Evolutionary conservation across 768 basidiomycete genomes (phyloP).

Genomic region (Myochromella boudieri): DNA sequence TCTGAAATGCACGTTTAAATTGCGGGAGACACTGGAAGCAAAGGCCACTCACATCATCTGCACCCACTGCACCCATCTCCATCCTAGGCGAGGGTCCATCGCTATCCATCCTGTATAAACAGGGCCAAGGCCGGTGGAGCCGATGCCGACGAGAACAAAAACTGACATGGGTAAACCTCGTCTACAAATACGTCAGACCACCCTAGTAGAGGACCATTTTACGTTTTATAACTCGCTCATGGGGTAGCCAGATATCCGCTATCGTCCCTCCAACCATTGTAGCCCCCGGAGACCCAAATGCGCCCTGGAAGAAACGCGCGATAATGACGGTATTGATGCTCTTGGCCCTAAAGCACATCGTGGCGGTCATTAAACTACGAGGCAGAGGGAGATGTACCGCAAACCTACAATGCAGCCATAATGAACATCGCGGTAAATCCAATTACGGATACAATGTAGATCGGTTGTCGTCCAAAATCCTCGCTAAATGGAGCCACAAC

Average conservation of each 20-base stretch:
- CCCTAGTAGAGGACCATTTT: neutral
- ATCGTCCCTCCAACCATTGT: constrained; percentile 78
- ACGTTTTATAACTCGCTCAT: constrained; percentile 46
- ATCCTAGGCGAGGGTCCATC: constrained; percentile 52
- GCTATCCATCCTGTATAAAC: constrained; percentile 68
- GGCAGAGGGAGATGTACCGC: neutral
- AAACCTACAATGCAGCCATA: constrained; percentile 41
- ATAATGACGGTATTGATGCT: constrained; percentile 66
- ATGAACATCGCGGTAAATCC: constrained; percentile 54
- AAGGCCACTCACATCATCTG: constrained; percentile 55
- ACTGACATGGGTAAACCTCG: constrained; percentile 79
- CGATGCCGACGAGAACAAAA: constrained; percentile 62
- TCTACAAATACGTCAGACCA: constrained; percentile 31
- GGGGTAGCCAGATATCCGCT: constrained; percentile 65
- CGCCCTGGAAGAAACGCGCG: constrained; percentile 62
- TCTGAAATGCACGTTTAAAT: constrained; percentile 36
- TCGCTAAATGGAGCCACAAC: constrained; percentile 71
- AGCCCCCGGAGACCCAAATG: constrained; percentile 66
- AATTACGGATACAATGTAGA: constrained; percentile 52
- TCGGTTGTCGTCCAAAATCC: constrained; percentile 64
- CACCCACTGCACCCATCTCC: constrained; percentile 89
- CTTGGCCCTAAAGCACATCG: constrained; percentile 29
- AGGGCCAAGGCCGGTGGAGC: constrained; percentile 64
- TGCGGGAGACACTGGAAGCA: constrained; percentile 5
- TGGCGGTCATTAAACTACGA: no score